Conservation (phyloP, 257 asterid species). For the Rhazya stricta region DNA sequence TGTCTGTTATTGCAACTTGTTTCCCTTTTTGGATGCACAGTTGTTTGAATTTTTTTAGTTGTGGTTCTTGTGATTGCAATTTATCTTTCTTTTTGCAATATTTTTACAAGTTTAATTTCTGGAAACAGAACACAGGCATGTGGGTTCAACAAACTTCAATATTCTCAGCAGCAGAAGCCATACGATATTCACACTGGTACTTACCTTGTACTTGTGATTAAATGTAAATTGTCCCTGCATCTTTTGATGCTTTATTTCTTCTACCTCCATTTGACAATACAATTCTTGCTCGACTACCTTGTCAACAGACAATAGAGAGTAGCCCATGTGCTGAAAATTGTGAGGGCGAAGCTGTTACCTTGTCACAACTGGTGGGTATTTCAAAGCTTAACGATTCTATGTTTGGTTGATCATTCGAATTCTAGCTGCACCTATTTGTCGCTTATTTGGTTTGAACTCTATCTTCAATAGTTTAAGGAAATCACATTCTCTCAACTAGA, state of each 20-base stretch:
- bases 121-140: constrained; percentile 93
- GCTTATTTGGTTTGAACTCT: background rate
- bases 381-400: background rate
- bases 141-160: constrained; percentile 99
- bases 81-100: constrained; percentile 11
- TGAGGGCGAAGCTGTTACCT: constrained; percentile 88
- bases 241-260: background rate
- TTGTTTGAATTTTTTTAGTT: background rate
- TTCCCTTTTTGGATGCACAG: background rate
- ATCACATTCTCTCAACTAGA: background rate
- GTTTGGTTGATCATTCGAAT: background rate
- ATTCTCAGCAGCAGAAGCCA: constrained; percentile 99
- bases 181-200: constrained; percentile 97
- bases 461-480: background rate
- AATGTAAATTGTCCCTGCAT: background rate
- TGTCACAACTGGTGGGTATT: constrained; percentile 80
- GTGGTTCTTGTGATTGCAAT: background rate
- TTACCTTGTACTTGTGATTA: background rate
- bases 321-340: constrained; percentile 88
- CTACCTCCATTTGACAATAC: background rate
- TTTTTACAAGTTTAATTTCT: constrained; percentile 23
- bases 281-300: constrained; percentile 21
- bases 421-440: background rate
- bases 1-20: background rate
- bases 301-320: constrained; percentile 85